These are phyloP conservation scores for Aspergillus texensis DNA, from an alignment of 2,329 filamentous ascomycete genomes.

Conservation along the genomic window DNA sequence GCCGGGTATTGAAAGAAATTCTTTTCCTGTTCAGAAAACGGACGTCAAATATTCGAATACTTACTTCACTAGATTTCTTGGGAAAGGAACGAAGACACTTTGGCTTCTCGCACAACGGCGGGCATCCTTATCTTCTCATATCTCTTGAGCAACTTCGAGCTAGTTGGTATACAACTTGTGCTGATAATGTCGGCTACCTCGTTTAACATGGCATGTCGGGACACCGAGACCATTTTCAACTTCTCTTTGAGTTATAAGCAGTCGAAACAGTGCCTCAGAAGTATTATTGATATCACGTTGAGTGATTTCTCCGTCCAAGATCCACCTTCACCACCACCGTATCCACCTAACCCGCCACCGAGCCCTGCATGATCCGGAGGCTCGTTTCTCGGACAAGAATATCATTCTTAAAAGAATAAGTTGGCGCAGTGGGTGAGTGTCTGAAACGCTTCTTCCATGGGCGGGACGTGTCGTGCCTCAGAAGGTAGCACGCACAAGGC, in stretches of 20 bases:
- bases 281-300: neutral
- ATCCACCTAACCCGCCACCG: constrained; percentile 44
- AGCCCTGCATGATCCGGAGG: constrained; percentile 35
- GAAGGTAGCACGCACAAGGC: too few species aligned
- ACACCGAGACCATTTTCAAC: neutral
- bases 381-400: neutral
- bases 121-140: neutral
- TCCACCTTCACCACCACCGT: constrained; percentile 36
- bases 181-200: neutral
- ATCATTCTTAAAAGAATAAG: neutral
- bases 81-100: neutral
- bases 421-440: neutral
- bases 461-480: neutral
- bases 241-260: neutral
- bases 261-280: neutral
- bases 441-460: neutral
- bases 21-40: neutral
- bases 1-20: constrained; percentile 1
- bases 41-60: neutral
- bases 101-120: neutral
- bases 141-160: neutral
- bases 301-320: constrained; percentile 20
- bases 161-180: neutral
- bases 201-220: neutral
- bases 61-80: neutral